phyloP scores from a whole-genome alignment of 768 basidiomycete genomes.

The Lactarius sanguifluus region DNA sequence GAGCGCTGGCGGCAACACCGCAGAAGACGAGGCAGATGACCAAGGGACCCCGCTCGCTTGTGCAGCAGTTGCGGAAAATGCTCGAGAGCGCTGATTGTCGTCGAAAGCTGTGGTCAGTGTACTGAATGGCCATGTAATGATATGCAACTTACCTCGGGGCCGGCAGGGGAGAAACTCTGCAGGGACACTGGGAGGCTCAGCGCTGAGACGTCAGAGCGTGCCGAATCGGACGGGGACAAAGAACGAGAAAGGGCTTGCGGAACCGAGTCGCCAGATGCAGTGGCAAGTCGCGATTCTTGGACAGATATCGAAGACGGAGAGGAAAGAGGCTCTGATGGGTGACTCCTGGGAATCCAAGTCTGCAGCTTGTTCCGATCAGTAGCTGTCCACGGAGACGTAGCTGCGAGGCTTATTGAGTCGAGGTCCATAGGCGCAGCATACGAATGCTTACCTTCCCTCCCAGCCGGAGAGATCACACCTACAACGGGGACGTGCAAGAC shows the following conservation, averaged over 20 bases:
- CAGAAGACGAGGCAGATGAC: not conserved
- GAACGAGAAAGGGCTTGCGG: slow-evolving; percentile 23
- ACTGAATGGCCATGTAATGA: not conserved
- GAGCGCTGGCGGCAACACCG: not conserved
- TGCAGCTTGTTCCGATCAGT: slow-evolving; percentile 14
- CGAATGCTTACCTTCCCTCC: slow-evolving; percentile 2
- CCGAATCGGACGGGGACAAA: slow-evolving; percentile 23
- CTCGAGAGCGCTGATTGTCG: slow-evolving; percentile 4
- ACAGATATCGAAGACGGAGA: slow-evolving; percentile 23
- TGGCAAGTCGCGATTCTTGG: slow-evolving; percentile 8
- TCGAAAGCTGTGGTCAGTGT: not conserved
- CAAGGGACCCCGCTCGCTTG: not conserved
- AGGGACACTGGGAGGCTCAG: slow-evolving; percentile 12
- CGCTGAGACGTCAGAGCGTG: slow-evolving; percentile 17
- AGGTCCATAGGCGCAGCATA: slow-evolving; percentile 13
- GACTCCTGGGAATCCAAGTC: slow-evolving; percentile 20
- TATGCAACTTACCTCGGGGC: not conserved
- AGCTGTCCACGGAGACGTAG: slow-evolving; percentile 19
- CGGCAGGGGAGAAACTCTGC: slow-evolving; percentile 17
- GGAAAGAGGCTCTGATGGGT: slow-evolving; percentile 17
- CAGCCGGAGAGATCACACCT: slow-evolving; percentile 15
- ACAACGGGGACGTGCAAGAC: slow-evolving; percentile 25
- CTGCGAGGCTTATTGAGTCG: slow-evolving; percentile 4
- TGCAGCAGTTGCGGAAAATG: slow-evolving; percentile 1
- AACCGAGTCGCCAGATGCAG: slow-evolving; percentile 13